Base-by-base conservation (phyloP, 495 filamentous ascomycete species). In the Trichoderma erinaceum region DNA sequence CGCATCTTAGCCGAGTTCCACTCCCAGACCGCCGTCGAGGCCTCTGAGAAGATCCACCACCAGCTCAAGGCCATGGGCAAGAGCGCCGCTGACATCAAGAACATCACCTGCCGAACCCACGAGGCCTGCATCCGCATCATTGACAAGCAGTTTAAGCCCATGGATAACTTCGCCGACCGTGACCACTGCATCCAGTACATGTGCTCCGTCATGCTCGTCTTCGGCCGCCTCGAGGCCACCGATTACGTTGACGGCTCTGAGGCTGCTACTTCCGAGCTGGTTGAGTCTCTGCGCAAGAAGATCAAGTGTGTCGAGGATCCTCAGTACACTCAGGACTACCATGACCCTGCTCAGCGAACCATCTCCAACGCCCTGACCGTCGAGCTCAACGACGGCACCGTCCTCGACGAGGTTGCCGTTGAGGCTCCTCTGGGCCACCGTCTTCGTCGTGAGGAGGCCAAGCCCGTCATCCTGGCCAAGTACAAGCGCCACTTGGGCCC, bases 161-260 rank as follows among this genome's bases (percentile, higher is more conserved):
- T 99, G 90, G 93, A 97, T 83, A 99, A 99, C 85, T 99, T 97
- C 75, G 95, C 95, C 70, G 95, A 99, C 79, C 93, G 95, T 70
- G 95, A 99, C 79, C 95, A 98, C 84, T 99, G 95, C 82, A 94
- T 99, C 71, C 95, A 97, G 81, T 99, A 99, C 85, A 99, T 99
- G 95, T 90, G 92, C 76, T 84, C 95, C 65, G 92, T 92, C 69
- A 97, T 97, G 90, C 87, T 99, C 69, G 89, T 90, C 65, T 97
- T 91, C 78, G 91, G 95, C 76, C 93, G 95, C 66, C 87, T 99
- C 58, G 90, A 92, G 64, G 93, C 95, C 27, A 87, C 81, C 50
- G 95, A 99, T 81, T 99, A 99, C 82, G 88, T 88, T 32, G 95
- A 99, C 75, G 92, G 90, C 72, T 83, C 86, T 73, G 92, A 96